Base-by-base conservation (phyloP, 176 grass and related monocot genomes). In the Metroxylon sagu region DNA sequence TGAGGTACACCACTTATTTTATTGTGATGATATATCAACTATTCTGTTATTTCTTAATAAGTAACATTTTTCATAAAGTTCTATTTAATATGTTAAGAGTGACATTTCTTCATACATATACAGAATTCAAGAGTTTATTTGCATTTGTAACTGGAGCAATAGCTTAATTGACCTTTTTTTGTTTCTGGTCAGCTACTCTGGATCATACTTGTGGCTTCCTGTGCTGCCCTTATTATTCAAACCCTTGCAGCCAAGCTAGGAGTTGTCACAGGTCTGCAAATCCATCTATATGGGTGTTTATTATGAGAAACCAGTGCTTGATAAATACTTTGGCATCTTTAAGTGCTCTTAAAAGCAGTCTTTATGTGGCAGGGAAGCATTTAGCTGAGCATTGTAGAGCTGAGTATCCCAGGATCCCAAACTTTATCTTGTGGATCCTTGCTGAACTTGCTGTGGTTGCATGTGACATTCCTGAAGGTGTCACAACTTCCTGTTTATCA, bases 401-500 rank as follows among this genome's bases (percentile, higher is more conserved):
- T 56, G 87, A 97, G 76, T 97, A 97, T 76, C 74, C 82, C 19
- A 97, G 88, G 76, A 76, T 64, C 54, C 80, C 87, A 18, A 97
- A 91, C 76, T 97, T 88, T 16, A 74, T 85, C 29, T 71, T 97
- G 74, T 97, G 93, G 93, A 80, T 91, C 53, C 93, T 97, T 62
- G 93, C 93, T 39, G 93, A 97, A 80, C 78, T 97, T 67, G 87
- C 93, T 53, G 93, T 97, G 68, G 79, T 97, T 70, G 93, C 93
- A 56, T 97, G 93, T 25, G 92, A 97, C 51, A 97, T 97, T 60
- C 92, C 93, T 66, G 93, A 97, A 91, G 93, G 93, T 95, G 86
- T 61, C 21, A 4, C 17, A 67, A 55, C 31, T 29, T 75, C 35
- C 8, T 12, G 35, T 12, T 43, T 12, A 43, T 12, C 10, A 2